Evolutionary conservation across 2,329 filamentous ascomycete genomes (phyloP), one percentile per base, ranked within the genome.

Genomic region (Raffaelea ambrosiae): DNA sequence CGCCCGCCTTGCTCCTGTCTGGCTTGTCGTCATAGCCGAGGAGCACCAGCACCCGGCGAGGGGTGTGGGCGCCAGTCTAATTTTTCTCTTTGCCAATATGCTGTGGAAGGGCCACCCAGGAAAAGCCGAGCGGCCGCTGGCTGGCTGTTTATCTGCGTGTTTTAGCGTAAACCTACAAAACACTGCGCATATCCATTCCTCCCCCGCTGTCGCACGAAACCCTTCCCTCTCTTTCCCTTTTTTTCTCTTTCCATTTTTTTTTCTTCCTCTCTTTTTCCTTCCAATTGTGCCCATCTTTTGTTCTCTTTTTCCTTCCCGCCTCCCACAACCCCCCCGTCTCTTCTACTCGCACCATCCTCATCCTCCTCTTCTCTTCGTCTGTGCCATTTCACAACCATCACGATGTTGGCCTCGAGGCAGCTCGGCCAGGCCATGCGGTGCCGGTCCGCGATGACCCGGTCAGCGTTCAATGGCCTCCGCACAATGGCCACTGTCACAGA

Each of bases 401-500:
- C 50, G 47, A 86, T 86, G 82, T 73, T 86, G 72, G 81, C 79
- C 62, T 79, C 82, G 65, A 76, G 82, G 74, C 81, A 84, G 73
- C 26, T 29, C 26, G 26, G 26, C 26, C 7, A 29, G 7, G 26
- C 26, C 26, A 71, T 83, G 68, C 73, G 83, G 73, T 80, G 79
- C 74, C 68, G 65, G 61, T 65, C 77, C 60, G 76, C 79, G 74
- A 79, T 77, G 71, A 71, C 72, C 70, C 76, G 81, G 62, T 72
- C 71, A 64, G 60, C 72, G 53, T 65, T 71, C 60, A 70, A 71
- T 67, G 70, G 81, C 76, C 68, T 83, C 59, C 76, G 82, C 60
- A 67, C 66, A 67, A 83, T 96, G 76, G 91, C 91, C 55, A 94
- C 90, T 60, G 85, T 89, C 63, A 78, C 81, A 61, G 88, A 95